These are phyloP conservation scores for Sclerotinia trifoliorum DNA, from an alignment of 2,329 filamentous ascomycete genomes.

Conservation along the genomic window DNA sequence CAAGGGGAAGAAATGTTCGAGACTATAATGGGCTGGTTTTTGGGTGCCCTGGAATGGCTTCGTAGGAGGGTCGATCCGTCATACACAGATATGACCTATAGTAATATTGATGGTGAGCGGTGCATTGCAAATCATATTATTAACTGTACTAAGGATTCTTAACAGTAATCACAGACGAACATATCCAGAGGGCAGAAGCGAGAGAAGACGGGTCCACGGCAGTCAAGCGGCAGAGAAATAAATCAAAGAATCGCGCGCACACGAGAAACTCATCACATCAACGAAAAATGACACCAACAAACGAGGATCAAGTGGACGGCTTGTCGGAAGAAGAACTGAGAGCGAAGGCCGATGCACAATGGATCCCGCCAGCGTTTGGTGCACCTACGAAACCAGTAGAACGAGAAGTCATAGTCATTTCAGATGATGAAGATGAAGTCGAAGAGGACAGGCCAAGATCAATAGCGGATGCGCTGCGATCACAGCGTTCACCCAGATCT, in stretches of 20 bases:
- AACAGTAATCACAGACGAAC: constrained; percentile 26
- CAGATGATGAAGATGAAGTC: constrained; percentile 18
- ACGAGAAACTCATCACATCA: background rate
- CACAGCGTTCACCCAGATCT: background rate
- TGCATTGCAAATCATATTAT: background rate
- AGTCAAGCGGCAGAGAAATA: constrained; percentile 30
- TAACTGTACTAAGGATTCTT: constrained; percentile 11
- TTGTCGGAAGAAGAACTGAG: constrained; percentile 28
- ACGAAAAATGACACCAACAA: background rate
- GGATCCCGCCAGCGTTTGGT: constrained; percentile 30
- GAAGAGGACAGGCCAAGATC: constrained; percentile 1
- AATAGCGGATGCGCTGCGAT: constrained; percentile 10
- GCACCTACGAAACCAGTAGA: constrained; percentile 5
- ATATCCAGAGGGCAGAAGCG: constrained; percentile 25
- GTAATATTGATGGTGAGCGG: constrained; percentile 19
- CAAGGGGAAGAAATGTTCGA: constrained; percentile 17
- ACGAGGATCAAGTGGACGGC: constrained; percentile 23
- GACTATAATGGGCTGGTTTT: constrained; percentile 12
- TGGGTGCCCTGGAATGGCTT: constrained; percentile 1
- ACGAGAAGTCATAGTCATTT: constrained; percentile 7
- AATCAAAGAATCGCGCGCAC: background rate
- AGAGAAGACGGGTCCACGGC: constrained; percentile 27
- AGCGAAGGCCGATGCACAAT: constrained; percentile 27
- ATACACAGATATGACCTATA: constrained; percentile 24
- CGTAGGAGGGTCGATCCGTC: constrained; percentile 2